A percentile compares a stretch with the other conserved stretches of the same genome.
phyloP scores from a whole-genome alignment of 805 yeast genomes.

The Pichia membranifaciens region DNA sequence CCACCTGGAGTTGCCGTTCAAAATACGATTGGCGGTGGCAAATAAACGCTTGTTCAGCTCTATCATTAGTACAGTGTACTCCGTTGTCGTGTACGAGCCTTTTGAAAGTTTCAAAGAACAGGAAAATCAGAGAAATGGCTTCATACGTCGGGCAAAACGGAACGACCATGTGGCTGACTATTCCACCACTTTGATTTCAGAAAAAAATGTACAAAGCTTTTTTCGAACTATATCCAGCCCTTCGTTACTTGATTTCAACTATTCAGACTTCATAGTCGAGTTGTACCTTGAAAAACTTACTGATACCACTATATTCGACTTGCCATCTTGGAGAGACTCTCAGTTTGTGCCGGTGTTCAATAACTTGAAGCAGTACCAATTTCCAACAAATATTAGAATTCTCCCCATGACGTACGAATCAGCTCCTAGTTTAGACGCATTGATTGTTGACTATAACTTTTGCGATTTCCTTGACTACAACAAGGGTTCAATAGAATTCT shows the following conservation, averaged over 20 bases:
- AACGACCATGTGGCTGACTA: conserved; percentile 10
- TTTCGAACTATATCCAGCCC: conserved; percentile 15
- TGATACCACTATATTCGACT: conserved; percentile 15
- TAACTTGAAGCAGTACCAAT: conserved; percentile 19
- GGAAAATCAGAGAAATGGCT: background rate
- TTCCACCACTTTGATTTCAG: conserved; percentile 2
- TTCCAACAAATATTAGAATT: conserved; percentile 19
- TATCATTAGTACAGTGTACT: conserved; percentile 3
- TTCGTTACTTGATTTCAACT: conserved; percentile 21
- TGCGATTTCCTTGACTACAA: conserved; percentile 22
- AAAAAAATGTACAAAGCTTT: conserved; percentile 13
- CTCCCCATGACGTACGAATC: conserved; percentile 22
- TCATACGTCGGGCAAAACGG: conserved; percentile 7
- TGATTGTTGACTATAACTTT: conserved; percentile 26
- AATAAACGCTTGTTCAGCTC: conserved; percentile 6
- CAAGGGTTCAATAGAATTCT: conserved; percentile 24
- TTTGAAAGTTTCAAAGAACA: too few relatives aligned
- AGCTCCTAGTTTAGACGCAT: conserved; percentile 23
- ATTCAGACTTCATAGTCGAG: conserved; percentile 22
- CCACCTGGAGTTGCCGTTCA: conserved; percentile 6
- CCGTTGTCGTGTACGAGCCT: conserved; percentile 16
- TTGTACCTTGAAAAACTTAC: conserved; percentile 21
- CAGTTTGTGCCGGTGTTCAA: conserved; percentile 11
- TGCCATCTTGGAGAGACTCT: conserved; percentile 21
- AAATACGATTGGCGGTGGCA: conserved; percentile 7